phyloP scores from a whole-genome alignment of 176 grass and related monocot genomes.

The Oryza glaberrima region DNA sequence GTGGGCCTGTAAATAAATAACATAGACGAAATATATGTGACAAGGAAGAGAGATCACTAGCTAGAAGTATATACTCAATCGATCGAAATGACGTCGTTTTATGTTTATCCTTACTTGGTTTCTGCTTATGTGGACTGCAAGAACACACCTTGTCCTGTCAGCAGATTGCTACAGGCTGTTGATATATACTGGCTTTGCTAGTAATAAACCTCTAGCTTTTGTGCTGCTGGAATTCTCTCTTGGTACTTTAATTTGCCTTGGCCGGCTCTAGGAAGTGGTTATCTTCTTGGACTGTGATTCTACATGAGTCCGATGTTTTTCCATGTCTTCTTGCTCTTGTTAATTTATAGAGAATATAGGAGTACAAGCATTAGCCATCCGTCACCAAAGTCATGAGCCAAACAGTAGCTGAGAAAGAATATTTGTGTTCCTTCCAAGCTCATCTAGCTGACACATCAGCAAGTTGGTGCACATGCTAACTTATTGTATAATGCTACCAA shows the following conservation, averaged over 20 bases:
- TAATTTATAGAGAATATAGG: too few relatives aligned
- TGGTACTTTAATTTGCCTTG: background rate
- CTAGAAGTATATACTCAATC: constrained; percentile 3
- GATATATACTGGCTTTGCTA: constrained; percentile 7
- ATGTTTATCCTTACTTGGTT: constrained; percentile 32
- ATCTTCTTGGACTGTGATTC: constrained; percentile 33
- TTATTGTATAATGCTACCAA: background rate
- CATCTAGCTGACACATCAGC: background rate
- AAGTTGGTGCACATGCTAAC: background rate
- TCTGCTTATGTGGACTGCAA: constrained; percentile 45
- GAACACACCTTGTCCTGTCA: constrained; percentile 41
- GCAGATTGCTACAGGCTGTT: constrained; percentile 33
- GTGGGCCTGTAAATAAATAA: background rate
- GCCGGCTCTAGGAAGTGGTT: constrained; percentile 32
- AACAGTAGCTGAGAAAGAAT: background rate
- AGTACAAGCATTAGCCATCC: too few relatives aligned
- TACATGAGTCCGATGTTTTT: constrained; percentile 11
- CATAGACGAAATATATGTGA: background rate
- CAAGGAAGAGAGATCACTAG: background rate
- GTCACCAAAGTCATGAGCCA: background rate
- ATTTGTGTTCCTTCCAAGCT: background rate
- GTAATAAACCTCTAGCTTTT: background rate
- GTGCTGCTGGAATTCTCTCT: constrained; percentile 37
- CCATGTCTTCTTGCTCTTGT: constrained; percentile 17
- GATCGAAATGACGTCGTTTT: constrained; percentile 35